Evolutionary conservation across 1,284 basidiomycete genomes (phyloP).

Genomic region (Ustilago tritici): DNA sequence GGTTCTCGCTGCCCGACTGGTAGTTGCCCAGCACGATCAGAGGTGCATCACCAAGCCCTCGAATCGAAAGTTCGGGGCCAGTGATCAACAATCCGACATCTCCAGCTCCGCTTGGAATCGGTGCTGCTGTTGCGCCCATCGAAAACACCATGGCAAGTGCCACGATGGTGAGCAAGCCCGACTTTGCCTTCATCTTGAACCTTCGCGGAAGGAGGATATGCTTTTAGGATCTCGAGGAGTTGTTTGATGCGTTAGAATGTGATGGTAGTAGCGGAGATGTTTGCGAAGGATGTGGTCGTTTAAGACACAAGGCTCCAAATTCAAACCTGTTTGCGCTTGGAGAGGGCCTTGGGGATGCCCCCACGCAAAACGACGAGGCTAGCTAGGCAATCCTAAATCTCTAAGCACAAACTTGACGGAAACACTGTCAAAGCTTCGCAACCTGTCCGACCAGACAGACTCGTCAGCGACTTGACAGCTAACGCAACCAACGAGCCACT

Average conservation of each 20-base stretch:
- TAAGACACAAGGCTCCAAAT: background rate
- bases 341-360: background rate
- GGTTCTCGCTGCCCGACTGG: conserved; percentile 30
- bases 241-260: background rate
- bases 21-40: conserved; percentile 36
- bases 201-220: background rate
- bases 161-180: conserved; percentile 9
- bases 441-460: background rate
- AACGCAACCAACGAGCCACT: background rate
- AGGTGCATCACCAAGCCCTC: conserved; percentile 28
- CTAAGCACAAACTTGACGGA: background rate
- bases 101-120: background rate
- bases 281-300: background rate
- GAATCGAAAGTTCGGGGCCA: conserved; percentile 11
- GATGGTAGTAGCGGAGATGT: background rate
- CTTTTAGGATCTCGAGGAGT: background rate
- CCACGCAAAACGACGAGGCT: background rate
- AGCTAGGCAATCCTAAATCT: background rate
- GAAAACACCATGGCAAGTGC: conserved; percentile 17
- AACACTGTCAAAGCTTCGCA: background rate
- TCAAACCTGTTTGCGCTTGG: background rate
- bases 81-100: background rate
- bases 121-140: conserved; percentile 10
- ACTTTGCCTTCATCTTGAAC: conserved; percentile 15
- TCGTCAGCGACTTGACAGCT: background rate